Conservation (phyloP, 2,329 filamentous ascomycete species). For the Arthroderma sp. region DNA sequence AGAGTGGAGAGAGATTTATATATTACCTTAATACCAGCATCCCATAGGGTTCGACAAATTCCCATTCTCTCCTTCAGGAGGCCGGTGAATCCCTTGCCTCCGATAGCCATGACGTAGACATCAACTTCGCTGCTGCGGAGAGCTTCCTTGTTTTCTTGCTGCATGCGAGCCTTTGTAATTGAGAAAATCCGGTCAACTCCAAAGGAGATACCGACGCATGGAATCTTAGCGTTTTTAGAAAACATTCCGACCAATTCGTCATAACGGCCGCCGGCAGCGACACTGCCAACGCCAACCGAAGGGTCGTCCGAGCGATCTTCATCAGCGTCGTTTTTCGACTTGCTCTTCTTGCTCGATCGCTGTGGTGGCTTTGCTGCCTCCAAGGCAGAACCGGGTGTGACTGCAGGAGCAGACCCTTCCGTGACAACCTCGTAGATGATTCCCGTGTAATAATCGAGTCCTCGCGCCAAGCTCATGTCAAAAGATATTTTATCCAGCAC, state of each 20-base stretch:
- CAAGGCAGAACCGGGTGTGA: constrained; percentile 26
- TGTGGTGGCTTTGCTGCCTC: constrained; percentile 25
- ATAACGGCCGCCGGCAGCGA: constrained; percentile 82
- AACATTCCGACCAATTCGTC: constrained; percentile 94
- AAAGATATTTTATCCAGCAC: constrained; percentile 67
- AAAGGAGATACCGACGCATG: constrained; percentile 85
- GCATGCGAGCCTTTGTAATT: constrained; percentile 67
- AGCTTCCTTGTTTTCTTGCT: constrained; percentile 42
- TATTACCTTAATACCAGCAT: constrained; percentile 66
- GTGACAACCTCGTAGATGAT: constrained; percentile 85
- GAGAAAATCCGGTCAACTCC: constrained; percentile 93
- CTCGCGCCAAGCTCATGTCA: constrained; percentile 78
- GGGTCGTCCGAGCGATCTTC: constrained; percentile 65
- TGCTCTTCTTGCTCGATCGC: constrained; percentile 39
- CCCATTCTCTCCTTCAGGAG: constrained; percentile 73
- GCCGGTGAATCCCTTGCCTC: constrained; percentile 70
- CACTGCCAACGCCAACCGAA: constrained; percentile 70
- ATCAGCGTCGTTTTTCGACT: constrained; percentile 38
- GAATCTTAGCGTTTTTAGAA: constrained; percentile 68
- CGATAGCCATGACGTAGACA: constrained; percentile 90
- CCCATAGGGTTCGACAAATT: constrained; percentile 65
- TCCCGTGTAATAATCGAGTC: constrained; percentile 85
- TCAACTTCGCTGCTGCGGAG: constrained; percentile 65
- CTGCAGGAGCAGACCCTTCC: constrained; percentile 53
- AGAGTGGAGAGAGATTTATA: not conserved